A percentile compares a stretch with the other conserved stretches of the same genome.
phyloP scores from a whole-genome alignment of 164 flowering plant genomes.

The Berberis vulgaris region DNA sequence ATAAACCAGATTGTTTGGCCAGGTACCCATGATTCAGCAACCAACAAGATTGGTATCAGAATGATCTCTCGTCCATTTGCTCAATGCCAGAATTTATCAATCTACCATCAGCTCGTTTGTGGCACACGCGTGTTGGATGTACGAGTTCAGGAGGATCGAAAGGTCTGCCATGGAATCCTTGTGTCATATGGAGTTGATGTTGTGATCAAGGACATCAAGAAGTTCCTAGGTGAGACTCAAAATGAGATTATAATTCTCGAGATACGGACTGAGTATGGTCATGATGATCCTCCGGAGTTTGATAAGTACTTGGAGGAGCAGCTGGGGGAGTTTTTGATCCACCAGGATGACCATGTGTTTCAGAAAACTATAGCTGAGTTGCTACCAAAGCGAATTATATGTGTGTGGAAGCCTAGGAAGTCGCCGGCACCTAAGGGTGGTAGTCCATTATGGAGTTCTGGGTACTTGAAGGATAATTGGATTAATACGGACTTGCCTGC shows the following conservation, averaged over 20 bases:
- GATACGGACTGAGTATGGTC: conserved; percentile 81
- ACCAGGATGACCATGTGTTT: conserved; percentile 68
- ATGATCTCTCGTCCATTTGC: conserved; percentile 70
- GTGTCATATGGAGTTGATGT: conserved; percentile 57
- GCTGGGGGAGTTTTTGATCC: conserved; percentile 69
- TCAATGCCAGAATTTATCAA: conserved; percentile 72
- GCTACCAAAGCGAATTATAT: conserved; percentile 70
- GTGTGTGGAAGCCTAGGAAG: conserved; percentile 89
- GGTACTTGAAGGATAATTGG: conserved; percentile 84
- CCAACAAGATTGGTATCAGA: conserved; percentile 71
- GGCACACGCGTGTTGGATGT: conserved; percentile 74
- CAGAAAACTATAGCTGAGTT: conserved; percentile 62
- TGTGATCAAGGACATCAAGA: conserved; percentile 62
- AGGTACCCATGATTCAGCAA: conserved; percentile 93
- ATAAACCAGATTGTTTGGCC: conserved; percentile 81
- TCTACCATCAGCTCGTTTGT: conserved; percentile 56
- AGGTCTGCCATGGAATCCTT: conserved; percentile 85
- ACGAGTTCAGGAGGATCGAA: conserved; percentile 64
- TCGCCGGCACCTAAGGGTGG: conserved; percentile 57
- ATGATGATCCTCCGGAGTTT: conserved; percentile 80
- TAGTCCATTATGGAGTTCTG: conserved; percentile 61
- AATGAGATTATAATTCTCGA: conserved; percentile 78
- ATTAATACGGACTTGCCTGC: conserved; percentile 82
- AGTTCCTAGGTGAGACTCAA: conserved; percentile 64
- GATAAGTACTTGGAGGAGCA: conserved; percentile 68